These are phyloP conservation scores for Colletotrichum sp. DNA, from an alignment of 2,329 filamentous ascomycete species.

Conservation along the genomic window DNA sequence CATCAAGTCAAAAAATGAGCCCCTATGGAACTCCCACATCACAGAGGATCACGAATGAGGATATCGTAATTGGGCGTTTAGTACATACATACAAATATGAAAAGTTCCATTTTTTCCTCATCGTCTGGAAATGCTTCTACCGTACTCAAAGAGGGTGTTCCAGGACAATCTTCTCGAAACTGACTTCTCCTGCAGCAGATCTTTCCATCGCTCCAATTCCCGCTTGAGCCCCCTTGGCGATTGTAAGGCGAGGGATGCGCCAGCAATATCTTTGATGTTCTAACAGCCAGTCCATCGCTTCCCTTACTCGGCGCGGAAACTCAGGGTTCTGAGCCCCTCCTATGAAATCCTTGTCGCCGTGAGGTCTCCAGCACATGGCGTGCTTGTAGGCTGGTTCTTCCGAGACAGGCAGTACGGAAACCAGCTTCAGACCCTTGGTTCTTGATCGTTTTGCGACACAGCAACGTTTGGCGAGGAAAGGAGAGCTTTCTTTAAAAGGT, in stretches of 20 bases:
- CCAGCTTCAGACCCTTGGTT: not conserved
- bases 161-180: not conserved
- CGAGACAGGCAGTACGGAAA: not conserved
- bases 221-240: not conserved
- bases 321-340: not conserved
- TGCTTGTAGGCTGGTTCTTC: not conserved
- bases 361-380: not conserved
- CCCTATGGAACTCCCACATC: not conserved
- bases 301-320: not conserved
- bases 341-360: not conserved
- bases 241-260: not conserved
- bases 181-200: not conserved
- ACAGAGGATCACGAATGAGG: not conserved
- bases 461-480: not conserved
- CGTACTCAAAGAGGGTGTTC: not conserved
- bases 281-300: not conserved
- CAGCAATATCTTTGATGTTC: not conserved
- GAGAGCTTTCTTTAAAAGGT: not conserved
- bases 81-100: not conserved
- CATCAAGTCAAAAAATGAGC: not conserved
- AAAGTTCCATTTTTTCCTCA: not conserved
- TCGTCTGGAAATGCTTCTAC: not conserved
- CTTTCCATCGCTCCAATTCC: not conserved
- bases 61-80: rapidly evolving
- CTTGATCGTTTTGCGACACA: not conserved